These are phyloP conservation scores for Fusarium pininemorale DNA, from an alignment of 2,329 filamentous ascomycete genomes.

Conservation along the genomic window DNA sequence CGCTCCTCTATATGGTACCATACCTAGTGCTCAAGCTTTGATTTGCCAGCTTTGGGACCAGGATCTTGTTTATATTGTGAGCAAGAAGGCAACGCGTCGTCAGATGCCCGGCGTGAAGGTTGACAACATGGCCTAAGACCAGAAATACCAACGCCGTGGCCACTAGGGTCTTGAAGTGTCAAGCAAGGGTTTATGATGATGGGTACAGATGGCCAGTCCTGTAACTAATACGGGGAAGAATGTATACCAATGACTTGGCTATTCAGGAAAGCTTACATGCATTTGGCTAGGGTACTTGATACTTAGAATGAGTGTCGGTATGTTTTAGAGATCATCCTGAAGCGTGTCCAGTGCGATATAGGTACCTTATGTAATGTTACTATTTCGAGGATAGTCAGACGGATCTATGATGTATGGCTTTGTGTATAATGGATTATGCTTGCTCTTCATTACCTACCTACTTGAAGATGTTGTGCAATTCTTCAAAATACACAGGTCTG, in stretches of 20 bases:
- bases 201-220: background rate
- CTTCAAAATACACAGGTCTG: background rate
- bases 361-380: background rate
- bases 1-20: conserved; percentile 72
- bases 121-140: conserved; percentile 56
- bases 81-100: conserved; percentile 71
- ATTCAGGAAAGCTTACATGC: background rate
- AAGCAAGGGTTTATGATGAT: background rate
- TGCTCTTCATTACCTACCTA: background rate
- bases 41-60: conserved; percentile 76
- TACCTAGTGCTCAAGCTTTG: conserved; percentile 74
- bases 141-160: background rate
- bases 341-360: background rate
- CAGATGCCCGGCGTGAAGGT: conserved; percentile 55
- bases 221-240: background rate
- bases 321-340: background rate
- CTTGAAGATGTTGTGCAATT: background rate
- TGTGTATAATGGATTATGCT: background rate
- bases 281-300: background rate
- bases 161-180: background rate
- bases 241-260: conserved; percentile 2
- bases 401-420: background rate
- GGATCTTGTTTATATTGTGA: conserved; percentile 75
- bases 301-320: background rate
- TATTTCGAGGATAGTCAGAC: background rate